Evolutionary conservation across 345 rosid genomes (phyloP), one percentile per base, ranked within the genome.

Genomic region (Sonneratia caseolaris): DNA sequence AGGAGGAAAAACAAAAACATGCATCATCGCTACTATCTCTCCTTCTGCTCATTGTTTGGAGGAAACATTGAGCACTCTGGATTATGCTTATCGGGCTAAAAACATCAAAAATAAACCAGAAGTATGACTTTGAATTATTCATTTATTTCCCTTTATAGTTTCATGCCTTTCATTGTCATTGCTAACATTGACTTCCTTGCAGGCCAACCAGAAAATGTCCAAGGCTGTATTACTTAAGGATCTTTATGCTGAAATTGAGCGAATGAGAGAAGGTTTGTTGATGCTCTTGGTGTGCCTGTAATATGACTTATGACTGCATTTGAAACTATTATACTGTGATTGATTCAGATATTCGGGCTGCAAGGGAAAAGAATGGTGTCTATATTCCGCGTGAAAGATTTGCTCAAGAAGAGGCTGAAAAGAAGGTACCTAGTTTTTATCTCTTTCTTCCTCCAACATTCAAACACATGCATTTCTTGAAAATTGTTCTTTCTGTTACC

Each of bases 1-100:
- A 61, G 98, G 98, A 75, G 98, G 98, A 74, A 94, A 89, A 79
- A 94, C 98, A 68, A 94, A 94, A 76, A 94, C 98, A 55, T 91
- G 98, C 79, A 88, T 94, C 77, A 90, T 91, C 74, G 98, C 98
- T 18, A 94, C 98, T 70, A 84, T 94, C 74, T 94, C 95, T 71
- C 93, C 97, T 56, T 88, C 98, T 77, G 95, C 88, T 71, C 84
- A 86, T 79, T 88, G 88, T 43, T 61, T 90, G 64, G 98, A 91
- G 79, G 98, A 91, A 87, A 94, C 98, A 38, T 76, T 94, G 74
- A 91, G 98, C 82, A 94, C 98, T 4, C 81, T 94, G 32, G 98
- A 94, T 73, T 94, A 94, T 69, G 97, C 98, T 10, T 78, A 90
- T 71, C 96, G 97, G 16, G 97, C 97, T 64, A 94, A 94, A 80